Conservation (phyloP, 371 early-diverging fungal genomes). For the Syncephalastrum contaminatum region DNA sequence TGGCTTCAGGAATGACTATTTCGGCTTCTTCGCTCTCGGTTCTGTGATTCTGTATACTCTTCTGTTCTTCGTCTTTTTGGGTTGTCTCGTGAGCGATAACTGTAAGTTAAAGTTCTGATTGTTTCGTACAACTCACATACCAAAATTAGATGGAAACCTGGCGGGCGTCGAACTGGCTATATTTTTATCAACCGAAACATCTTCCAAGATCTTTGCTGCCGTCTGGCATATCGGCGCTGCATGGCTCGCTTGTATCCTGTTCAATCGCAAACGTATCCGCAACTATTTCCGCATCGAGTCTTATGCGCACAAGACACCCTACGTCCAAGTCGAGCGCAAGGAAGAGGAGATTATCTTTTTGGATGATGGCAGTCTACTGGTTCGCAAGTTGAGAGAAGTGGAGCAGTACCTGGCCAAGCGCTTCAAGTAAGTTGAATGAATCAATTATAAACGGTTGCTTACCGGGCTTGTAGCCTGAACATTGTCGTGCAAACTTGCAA, state of each 20-base stretch:
- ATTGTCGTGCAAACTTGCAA: slow-evolving; percentile 41
- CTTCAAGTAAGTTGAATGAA: slow-evolving; percentile 9
- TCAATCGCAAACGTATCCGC: slow-evolving; percentile 39
- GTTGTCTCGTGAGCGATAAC: slow-evolving; percentile 51
- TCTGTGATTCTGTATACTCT: slow-evolving; percentile 56
- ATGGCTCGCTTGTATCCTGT: slow-evolving; percentile 60
- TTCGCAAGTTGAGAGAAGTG: slow-evolving; percentile 28
- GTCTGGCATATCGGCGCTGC: slow-evolving; percentile 67
- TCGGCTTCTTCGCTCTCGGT: slow-evolving; percentile 53
- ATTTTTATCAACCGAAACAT: slow-evolving; percentile 55
- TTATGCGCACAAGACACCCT: slow-evolving; percentile 44
- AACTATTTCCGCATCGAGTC: slow-evolving; percentile 67
- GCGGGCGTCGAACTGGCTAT: slow-evolving; percentile 31
- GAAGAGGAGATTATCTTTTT: slow-evolving; percentile 53
- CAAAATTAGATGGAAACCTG: slow-evolving; percentile 57
- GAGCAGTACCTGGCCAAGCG: slow-evolving; percentile 27
- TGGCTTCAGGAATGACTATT: slow-evolving; percentile 60
- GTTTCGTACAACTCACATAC: slow-evolving; percentile 49
- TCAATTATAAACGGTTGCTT: not conserved
- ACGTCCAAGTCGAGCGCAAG: slow-evolving; percentile 64
- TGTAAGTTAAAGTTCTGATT: slow-evolving; percentile 47
- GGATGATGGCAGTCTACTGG: slow-evolving; percentile 40
- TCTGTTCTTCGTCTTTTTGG: slow-evolving; percentile 66
- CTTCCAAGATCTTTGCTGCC: slow-evolving; percentile 64
- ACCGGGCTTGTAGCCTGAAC: slow-evolving; percentile 20